phyloP scores from a whole-genome alignment of 2,329 filamentous ascomycete genomes.

The Cadophora malorum region DNA sequence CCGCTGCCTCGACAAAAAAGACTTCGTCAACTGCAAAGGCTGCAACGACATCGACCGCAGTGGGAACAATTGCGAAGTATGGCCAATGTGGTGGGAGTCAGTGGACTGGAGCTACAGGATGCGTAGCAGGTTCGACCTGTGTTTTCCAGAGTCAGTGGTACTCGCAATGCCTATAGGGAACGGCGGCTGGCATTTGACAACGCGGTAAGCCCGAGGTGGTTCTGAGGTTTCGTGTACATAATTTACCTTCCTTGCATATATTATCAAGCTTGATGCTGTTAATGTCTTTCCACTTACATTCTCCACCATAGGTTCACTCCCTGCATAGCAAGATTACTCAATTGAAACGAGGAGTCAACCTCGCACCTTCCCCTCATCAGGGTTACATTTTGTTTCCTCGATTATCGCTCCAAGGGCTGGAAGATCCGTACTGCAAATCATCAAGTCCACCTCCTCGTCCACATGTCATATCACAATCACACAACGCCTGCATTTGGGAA shows the following conservation, averaged over 20 bases:
- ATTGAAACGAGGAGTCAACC: too few relatives aligned
- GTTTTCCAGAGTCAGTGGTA: slow-evolving; percentile 26
- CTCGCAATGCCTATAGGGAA: slow-evolving; percentile 25
- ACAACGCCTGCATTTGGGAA: too few relatives aligned
- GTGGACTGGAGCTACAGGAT: slow-evolving; percentile 22
- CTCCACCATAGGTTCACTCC: too few relatives aligned
- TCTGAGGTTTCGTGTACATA: background rate
- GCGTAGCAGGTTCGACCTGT: slow-evolving; percentile 27
- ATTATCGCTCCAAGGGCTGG: too few relatives aligned
- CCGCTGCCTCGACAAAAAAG: background rate
- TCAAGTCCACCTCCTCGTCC: too few relatives aligned
- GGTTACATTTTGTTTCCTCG: too few relatives aligned
- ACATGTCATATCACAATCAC: too few relatives aligned
- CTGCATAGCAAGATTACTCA: too few relatives aligned
- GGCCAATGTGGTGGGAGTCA: slow-evolving; percentile 23
- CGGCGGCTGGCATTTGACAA: too few relatives aligned
- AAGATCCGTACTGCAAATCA: too few relatives aligned
- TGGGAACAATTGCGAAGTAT: slow-evolving; percentile 22
- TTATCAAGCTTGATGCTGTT: slow-evolving; percentile 8
- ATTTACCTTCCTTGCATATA: background rate
- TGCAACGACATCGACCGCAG: background rate
- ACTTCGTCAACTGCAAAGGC: background rate
- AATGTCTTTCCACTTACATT: background rate
- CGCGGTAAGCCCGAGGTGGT: too few relatives aligned
- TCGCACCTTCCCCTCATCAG: too few relatives aligned